Base-by-base conservation (phyloP, 768 basidiomycete genomes). In the Cystofilobasidium macerans region DNA sequence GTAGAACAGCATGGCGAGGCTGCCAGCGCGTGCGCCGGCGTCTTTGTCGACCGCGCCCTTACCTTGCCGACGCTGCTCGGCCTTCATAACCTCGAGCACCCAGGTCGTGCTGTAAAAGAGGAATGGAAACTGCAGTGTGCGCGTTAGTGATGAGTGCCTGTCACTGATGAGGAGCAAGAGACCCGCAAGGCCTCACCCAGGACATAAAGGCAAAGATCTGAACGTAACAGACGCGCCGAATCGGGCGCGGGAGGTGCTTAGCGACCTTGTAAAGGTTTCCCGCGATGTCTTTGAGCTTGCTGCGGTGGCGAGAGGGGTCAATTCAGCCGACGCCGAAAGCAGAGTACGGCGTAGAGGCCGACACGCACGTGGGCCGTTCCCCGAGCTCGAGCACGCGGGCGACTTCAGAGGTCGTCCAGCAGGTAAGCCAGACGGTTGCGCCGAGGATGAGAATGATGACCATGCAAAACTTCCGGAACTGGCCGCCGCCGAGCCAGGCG, bases 121-220 rank as follows among this genome's bases (percentile, higher is more conserved):
- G 79, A 92, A 97, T 0, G 93, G 93, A 73, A 97, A 97, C 89
- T 87, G 87, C 51, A 16, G 47, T 26, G 54, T 64, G 32, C 18
- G 53, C 61, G 26, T n/a, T n/a, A n/a, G n/a, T n/a, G n/a, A n/a
- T n/a, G n/a, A n/a, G n/a, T n/a, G n/a, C n/a, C n/a, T n/a, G n/a
- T n/a, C n/a, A n/a, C n/a, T n/a, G n/a, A n/a, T n/a, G n/a, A n/a
- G n/a, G n/a, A n/a, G n/a, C n/a, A 40, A 62, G 61, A 24, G 36
- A n/a, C n/a, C 5, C 16, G 20, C 3, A 12, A 32, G 40, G 33
- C 20, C 3, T 45, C 26, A 65, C 64, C 89, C 93, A 97, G 70
- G 89, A 91, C 89, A 94, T 94, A 75, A 94, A 97, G 2, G 93
- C 92, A 73, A 89, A 93, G 22, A 97, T 76, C 73, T 97, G 93